Evolutionary conservation across 73 alveolate genomes (phyloP), one percentile per base, ranked within the genome.

Genomic region (Breviolum minutum): DNA sequence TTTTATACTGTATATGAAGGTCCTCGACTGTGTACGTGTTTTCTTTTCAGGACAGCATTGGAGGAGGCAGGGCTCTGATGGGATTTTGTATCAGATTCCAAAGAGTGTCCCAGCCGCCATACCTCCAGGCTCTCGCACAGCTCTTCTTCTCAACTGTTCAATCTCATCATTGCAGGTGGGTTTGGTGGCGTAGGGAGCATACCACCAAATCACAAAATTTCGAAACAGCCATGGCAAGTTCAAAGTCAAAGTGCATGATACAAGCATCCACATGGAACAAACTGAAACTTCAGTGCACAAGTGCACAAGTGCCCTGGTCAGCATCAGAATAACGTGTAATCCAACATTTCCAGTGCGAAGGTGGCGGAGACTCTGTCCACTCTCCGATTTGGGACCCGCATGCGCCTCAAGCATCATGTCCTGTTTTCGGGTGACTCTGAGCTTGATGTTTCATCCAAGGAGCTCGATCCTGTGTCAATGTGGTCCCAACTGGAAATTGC

Each of bases 311-410:
- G 54, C 54, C 54, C 54, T 40, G 54, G 54, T 68, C 54, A 40
- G 54, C 54, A 40, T 0, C 54, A 40, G 54, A 40, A 40, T 40
- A 40, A 40, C 54, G 3, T 40, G 54, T 40, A 40, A 40, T 40
- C 54, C 54, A 3, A 3, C 54, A 40, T 40, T 40, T 40, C 54
- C 54, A 71, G 26, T 12, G 85, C 62, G 12, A 19, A 80, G 88
- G 88, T 80, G 63, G 88, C 88, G 30, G 88, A 80, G 88, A 80
- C 88, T n/a, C 88, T 80, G 30, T 80, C 88, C 19, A 80, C 88
- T 1, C 88, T 80, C 48, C 88, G 88, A 12, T 80, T 80, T 19
- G 88, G 88, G 32, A 40, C 88, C 6, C 20, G 88, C 88, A 48
- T 7, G 88, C 20, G 12, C 69, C 88, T 48, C 68, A 40, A 29